Conservation (phyloP, 2,329 filamentous ascomycete species). For the Diaporthe nobilis region DNA sequence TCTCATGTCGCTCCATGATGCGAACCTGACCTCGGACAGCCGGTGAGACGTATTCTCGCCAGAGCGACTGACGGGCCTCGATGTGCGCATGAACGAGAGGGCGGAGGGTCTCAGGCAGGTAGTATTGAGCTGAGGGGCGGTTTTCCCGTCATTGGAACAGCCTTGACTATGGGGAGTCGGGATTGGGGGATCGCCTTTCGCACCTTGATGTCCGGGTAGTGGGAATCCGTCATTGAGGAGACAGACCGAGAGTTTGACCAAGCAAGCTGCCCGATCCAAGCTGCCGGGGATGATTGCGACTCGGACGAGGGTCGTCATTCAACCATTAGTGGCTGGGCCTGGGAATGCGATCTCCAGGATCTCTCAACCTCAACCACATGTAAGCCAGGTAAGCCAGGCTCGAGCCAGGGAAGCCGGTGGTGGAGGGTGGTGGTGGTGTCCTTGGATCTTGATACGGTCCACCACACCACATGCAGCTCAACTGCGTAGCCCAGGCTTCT, state of each 20-base stretch:
- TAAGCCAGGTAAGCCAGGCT: neutral
- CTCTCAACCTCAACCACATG: slow-evolving; percentile 24
- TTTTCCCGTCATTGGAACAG: neutral
- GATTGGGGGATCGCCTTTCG: neutral
- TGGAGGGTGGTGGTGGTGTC: slow-evolving; percentile 12
- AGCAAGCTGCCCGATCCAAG: slow-evolving; percentile 32
- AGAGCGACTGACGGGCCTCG: slow-evolving; percentile 12
- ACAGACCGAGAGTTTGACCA: slow-evolving; percentile 29
- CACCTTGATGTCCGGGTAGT: slow-evolving; percentile 37
- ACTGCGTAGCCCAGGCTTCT: slow-evolving; percentile 30
- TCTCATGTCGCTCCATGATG: slow-evolving; percentile 33
- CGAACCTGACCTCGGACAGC: slow-evolving; percentile 24
- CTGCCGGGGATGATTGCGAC: neutral
- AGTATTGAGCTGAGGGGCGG: slow-evolving; percentile 10
- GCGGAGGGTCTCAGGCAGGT: slow-evolving; percentile 22
- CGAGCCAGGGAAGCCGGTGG: neutral
- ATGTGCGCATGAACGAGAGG: slow-evolving; percentile 32
- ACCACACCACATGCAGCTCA: slow-evolving; percentile 39
- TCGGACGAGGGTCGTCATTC: slow-evolving; percentile 20
- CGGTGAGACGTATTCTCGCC: slow-evolving; percentile 25
- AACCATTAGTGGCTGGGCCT: slow-evolving; percentile 23
- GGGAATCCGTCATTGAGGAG: slow-evolving; percentile 31
- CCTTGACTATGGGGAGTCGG: neutral
- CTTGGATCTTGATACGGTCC: slow-evolving; percentile 34
- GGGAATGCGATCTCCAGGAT: slow-evolving; percentile 13